Evolutionary conservation across 306 rosid genomes (phyloP), one percentile per base, ranked within the genome.

Genomic region (Quercus bicolor): DNA sequence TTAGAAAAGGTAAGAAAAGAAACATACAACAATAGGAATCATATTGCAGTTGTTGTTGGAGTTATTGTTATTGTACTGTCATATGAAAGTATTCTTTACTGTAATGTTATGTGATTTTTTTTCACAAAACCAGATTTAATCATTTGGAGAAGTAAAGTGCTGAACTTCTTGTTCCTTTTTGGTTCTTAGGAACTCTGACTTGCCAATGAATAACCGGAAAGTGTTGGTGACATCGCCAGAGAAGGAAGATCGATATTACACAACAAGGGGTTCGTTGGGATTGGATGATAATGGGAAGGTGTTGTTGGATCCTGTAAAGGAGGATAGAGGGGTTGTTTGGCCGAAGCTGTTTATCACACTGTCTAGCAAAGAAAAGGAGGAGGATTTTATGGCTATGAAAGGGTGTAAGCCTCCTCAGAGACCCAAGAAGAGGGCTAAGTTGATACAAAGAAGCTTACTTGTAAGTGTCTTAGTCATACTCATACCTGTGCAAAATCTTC

Each of bases 311-410:
- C 79, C 78, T 70, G 73, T 54, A n/a, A 82, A 82, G 75, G 77
- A 86, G 24, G 86, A 76, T 16, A 81, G 75, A 51, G 68, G 68
- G 60, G 24, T 65, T 53, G 84, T 84, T 55, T 88, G 92, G 92
- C 92, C 92, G 37, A 88, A 83, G 76, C 73, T 88, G 61, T 77
- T 82, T 37, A 57, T 88, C n/a, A 82, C 92, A 56, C 76, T 88
- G 56, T 86, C 92, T 21, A 86, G 87, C 71, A 88, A 86, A 56
- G 92, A 88, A 70, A 88, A 88, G 77, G 90, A 88, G 79, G 90
- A 86, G 76, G 92, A 88, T 82, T 88, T 88, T 78, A 77, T 88
- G 86, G 90, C 92, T 56, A 88, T 88, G 89, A 88, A 88, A 82
- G 92, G 92, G 75, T 86, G 90, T 55, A 88, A 86, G 82, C 90